Percentiles rank a stretch among this genome's conserved stretches.
phyloP scores from a whole-genome alignment of 352 stramenopile genomes.

The Paralagenidium karlingii region DNA sequence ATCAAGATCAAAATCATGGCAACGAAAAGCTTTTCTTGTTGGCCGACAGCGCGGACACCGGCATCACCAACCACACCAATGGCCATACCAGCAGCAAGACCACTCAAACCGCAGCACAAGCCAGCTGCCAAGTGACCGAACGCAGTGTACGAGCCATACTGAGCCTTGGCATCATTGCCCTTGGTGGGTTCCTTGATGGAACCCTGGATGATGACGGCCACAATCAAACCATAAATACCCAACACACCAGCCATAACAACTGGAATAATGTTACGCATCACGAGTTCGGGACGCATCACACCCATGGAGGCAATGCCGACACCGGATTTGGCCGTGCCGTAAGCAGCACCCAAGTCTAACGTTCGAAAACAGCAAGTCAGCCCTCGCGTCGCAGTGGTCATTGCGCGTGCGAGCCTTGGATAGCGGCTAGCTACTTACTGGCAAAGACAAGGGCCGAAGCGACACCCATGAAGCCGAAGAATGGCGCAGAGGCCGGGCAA shows the following conservation, averaged over 20 bases:
- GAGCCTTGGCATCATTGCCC: conserved; percentile 37
- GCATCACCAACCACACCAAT: conserved; percentile 95
- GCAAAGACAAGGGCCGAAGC: conserved; percentile 89
- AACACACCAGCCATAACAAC: conserved; percentile 98
- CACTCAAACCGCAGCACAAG: conserved; percentile 89
- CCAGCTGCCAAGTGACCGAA: conserved; percentile 91
- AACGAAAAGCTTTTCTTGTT: conserved; percentile 98
- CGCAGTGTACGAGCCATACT: conserved; percentile 92
- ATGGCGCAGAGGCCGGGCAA: conserved; percentile 95
- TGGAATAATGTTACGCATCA: conserved; percentile 99
- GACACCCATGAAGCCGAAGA: conserved; percentile 99
- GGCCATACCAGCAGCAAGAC: conserved; percentile 88
- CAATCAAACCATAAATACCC: conserved; percentile 94
- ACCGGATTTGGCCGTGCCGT: conserved; percentile 96
- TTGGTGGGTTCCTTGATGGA: conserved; percentile 74
- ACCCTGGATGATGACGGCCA: conserved; percentile 90
- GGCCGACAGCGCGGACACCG: conserved; percentile 93
- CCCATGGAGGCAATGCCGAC: conserved; percentile 95
- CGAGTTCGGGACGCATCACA: conserved; percentile 91
- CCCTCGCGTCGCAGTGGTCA: too few relatives aligned
- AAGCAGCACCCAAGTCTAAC: conserved; percentile 91
- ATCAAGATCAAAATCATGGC: conserved; percentile 99
- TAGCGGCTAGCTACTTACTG: conserved; percentile 39
- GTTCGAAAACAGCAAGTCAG: conserved; percentile 1
- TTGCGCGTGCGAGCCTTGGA: neutral